A percentile compares a stretch with the other conserved stretches of the same genome.
phyloP scores from a whole-genome alignment of 1,139 yeast genomes.

The Yueomyces sp. region DNA sequence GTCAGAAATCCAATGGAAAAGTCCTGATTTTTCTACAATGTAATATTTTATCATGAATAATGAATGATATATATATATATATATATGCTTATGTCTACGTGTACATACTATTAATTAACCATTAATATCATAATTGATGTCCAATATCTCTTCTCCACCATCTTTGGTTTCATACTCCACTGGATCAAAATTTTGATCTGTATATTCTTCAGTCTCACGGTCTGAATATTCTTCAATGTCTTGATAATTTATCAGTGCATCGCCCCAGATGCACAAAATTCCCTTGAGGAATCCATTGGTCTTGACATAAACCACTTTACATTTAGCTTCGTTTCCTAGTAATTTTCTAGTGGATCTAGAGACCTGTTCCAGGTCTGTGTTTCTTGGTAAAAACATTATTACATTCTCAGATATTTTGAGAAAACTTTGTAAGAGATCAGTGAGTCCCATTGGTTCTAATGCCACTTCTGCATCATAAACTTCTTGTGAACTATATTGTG shows the following conservation, averaged over 20 bases:
- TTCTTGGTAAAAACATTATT: conserved; percentile 67
- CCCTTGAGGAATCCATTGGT: conserved; percentile 39
- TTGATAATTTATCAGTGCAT: conserved; percentile 14
- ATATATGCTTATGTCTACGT: too few species aligned
- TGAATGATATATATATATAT: too few species aligned
- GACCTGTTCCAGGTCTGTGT: conserved; percentile 48
- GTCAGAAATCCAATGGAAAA: conserved; percentile 19
- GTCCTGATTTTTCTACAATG: neutral
- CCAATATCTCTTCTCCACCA: neutral
- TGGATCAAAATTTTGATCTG: too few species aligned
- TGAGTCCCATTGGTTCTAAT: conserved; percentile 37
- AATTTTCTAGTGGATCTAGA: conserved; percentile 33
- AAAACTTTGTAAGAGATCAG: conserved; percentile 33
- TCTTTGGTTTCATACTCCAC: neutral
- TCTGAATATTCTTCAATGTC: neutral
- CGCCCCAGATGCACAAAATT: conserved; percentile 49
- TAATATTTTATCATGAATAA: neutral
- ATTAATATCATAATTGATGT: neutral
- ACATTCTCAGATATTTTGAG: conserved; percentile 37
- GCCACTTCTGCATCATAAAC: conserved; percentile 34
- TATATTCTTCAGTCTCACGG: too few species aligned
- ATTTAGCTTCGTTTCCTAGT: conserved; percentile 32
- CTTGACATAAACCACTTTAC: conserved; percentile 37
- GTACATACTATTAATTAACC: neutral
- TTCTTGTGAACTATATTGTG: conserved; percentile 37